Percentiles rank a stretch among this genome's conserved stretches.
These are phyloP conservation scores for Annona cherimola DNA, from an alignment of 164 flowering plant genomes.

Conservation along the genomic window DNA sequence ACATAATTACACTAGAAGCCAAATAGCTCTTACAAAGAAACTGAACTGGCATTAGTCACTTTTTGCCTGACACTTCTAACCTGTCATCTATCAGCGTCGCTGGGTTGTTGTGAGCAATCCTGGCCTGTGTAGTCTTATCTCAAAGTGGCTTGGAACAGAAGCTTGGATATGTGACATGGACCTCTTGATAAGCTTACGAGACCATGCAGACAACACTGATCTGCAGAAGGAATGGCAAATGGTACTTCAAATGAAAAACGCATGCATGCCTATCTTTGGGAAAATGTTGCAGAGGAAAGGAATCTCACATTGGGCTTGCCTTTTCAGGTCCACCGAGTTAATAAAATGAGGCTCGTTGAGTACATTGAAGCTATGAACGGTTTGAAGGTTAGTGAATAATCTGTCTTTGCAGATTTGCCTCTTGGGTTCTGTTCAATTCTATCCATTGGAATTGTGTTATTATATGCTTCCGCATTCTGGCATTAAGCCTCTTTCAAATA, in stretches of 20 bases:
- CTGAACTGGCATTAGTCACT: neutral
- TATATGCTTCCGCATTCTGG: slow-evolving; percentile 3
- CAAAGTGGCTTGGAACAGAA: slow-evolving; percentile 58
- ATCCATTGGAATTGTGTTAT: neutral
- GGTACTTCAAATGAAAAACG: slow-evolving; percentile 23
- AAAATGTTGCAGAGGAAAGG: too few species aligned
- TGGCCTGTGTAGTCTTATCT: slow-evolving; percentile 39
- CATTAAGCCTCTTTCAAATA: slow-evolving; percentile 2
- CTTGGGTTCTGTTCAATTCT: neutral
- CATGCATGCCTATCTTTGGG: neutral
- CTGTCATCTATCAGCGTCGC: slow-evolving; percentile 42
- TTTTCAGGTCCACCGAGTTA: slow-evolving; percentile 36
- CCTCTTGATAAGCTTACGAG: slow-evolving; percentile 37
- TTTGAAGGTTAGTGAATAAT: slow-evolving; percentile 30
- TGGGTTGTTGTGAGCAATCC: slow-evolving; percentile 67
- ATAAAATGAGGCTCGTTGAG: slow-evolving; percentile 53
- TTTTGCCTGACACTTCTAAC: slow-evolving; percentile 7
- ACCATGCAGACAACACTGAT: slow-evolving; percentile 33
- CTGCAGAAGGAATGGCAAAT: slow-evolving; percentile 44
- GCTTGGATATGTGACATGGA: slow-evolving; percentile 50
- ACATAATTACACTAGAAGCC: neutral
- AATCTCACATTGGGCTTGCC: neutral
- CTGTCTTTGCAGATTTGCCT: neutral
- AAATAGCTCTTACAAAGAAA: neutral
- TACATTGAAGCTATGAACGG: slow-evolving; percentile 49